Evolutionary conservation across 768 basidiomycete genomes (phyloP), one percentile per base, ranked within the genome.

Genomic region (Phlegmacium glaucopus): DNA sequence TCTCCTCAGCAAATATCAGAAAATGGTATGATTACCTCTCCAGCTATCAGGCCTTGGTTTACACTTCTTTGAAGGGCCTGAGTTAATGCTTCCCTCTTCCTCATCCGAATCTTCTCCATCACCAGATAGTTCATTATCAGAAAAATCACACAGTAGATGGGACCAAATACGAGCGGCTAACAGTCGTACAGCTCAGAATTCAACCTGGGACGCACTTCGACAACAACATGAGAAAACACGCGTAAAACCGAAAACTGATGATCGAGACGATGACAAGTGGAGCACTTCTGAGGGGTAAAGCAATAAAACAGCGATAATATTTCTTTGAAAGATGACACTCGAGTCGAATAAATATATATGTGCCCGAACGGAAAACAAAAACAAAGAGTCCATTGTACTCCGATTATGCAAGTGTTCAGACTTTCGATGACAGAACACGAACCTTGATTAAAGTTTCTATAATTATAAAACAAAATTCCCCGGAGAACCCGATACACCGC

Each of bases 141-240:
- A 58, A n/a, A 29, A 59, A 32, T 50, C 56, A 47, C 60, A 42
- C 30, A 77, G 65, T 43, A 77, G 70, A 50, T 89, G 87, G 87
- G 83, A 85, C 28, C 75, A 82, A 51, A 82, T 89, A 39, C 80
- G 85, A 45, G 67, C 70, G 37, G 76, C 68, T 27, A 83, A 83
- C 49, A 52, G 60, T 39, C 68, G 66, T 12, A 63, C 68, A 15
- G 67, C 63, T 26, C 48, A 64, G 12, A 71, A 62, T 30, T 87
- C 87, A 15, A 71, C 83, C 4, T 88, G 87, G 87, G 87, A 88
- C 55, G 61, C 66, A 18, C 69, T 89, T 16, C 79, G 87, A 27
- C 82, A 85, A 59, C 71, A 69, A 39, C 73, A 83, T 51, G 75
- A 77, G 59, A 72, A 67, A 50, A 47, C 57, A 8, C 49, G 64